Evolutionary conservation across 2,329 filamentous ascomycete genomes (phyloP), one percentile per base, ranked within the genome.

Genomic region (Blastomyces gilchristii): DNA sequence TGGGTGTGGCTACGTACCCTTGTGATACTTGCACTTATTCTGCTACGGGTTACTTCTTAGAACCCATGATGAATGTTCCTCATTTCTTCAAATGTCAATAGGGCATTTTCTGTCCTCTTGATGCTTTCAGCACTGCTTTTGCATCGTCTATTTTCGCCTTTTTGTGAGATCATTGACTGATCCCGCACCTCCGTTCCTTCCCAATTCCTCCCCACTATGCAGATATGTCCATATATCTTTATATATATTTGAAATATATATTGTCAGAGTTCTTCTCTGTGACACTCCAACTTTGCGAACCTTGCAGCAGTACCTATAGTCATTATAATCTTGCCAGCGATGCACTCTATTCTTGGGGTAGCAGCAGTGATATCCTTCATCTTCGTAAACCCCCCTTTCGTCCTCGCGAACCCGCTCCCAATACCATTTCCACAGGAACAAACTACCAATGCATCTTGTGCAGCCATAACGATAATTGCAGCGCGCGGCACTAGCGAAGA

Each of bases 401-500:
- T 49, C 14, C 14, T 49, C 28, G 28, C 58, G 31, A 49, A 22
- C 25, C 58, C 18, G n/a, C 43, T 49, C 43, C 58, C 58, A 31
- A 14, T 37, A 43, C 58, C 28, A 18, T 2, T 9, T 9, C 43
- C 58, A 43, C 54, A 41, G 31, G 54, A 1, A 22, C 54, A 41
- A 2, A 16, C 18, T 22, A 11, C 22, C 3, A 8, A 14, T 28
- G 14, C 52, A 4, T 14, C 39, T 37, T 64, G 63, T 37, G 1
- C 67, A 1, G 47, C 66, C 8, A 59, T 68, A 14, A 62, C 62
- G 41, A 65, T 68, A 43, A 67, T 68, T 12, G 60, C 65, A 22
- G 66, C 63, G 25, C 67, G 67, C 37, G 67, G 64, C 31, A 63
- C 62, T 22, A 63, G 63, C n/a, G 66, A 68, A 63, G 31, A 37